Conservation (phyloP, 2,329 filamentous ascomycete genomes). For the Trichocomaceae sp. region DNA sequence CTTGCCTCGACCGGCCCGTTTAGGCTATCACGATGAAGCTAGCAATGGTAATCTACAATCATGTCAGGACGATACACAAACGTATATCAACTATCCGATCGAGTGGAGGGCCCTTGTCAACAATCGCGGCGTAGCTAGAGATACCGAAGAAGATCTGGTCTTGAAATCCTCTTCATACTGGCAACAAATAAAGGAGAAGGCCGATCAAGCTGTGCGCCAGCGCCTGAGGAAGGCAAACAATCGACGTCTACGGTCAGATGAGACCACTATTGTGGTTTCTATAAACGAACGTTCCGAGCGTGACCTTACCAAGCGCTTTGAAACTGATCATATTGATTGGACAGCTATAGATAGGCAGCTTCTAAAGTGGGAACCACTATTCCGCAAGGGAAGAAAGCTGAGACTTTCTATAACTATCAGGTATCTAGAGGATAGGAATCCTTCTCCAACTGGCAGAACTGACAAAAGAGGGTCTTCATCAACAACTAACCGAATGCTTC, state of each 20-base stretch:
- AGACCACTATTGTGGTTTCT: conserved; percentile 19
- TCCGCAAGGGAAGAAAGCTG: conserved; percentile 20
- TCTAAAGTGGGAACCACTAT: conserved; percentile 14
- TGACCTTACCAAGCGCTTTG: conserved; percentile 19
- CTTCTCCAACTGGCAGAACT: conserved; percentile 7
- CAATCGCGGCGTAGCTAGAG: neutral
- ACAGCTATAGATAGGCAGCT: conserved; percentile 16
- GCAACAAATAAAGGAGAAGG: conserved; percentile 3
- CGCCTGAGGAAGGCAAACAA: conserved; percentile 16
- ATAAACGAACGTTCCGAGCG: conserved; percentile 18
- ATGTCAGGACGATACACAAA: neutral
- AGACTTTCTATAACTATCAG: conserved; percentile 21
- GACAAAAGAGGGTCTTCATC: conserved; percentile 19
- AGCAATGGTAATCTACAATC: neutral
- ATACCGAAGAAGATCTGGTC: conserved; percentile 3
- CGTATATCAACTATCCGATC: neutral
- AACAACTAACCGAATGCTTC: conserved; percentile 22
- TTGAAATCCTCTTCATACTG: conserved; percentile 2
- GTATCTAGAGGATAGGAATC: conserved; percentile 18
- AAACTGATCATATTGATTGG: conserved; percentile 20
- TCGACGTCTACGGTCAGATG: conserved; percentile 19
- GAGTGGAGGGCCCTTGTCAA: neutral
- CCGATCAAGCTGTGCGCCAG: conserved; percentile 8
- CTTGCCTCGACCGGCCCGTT: neutral
- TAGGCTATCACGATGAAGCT: neutral